Evolutionary conservation across 2,329 filamentous ascomycete genomes (phyloP), one percentile per base, ranked within the genome.

Genomic region (Ophiostoma quercus): DNA sequence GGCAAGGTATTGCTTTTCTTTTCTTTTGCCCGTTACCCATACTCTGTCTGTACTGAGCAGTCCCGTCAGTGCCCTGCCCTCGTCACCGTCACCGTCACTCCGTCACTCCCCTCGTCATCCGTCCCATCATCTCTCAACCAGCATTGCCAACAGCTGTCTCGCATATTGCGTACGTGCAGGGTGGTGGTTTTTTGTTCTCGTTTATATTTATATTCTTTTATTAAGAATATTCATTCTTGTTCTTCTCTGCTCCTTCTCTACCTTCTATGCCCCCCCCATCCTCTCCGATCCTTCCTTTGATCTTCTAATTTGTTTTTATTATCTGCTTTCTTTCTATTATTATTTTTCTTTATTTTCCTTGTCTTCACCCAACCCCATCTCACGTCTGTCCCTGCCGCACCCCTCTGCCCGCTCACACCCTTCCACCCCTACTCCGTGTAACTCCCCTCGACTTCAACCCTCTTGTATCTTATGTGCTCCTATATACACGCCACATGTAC

Each of bases 311-410:
- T 75, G 80, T 83, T 81, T 82, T 79, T 80, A 77, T 80, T 79
- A 81, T 80, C 79, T 79, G 78, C 1, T 7, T 47, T 47, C 16
- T 79, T 81, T 80, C 82, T 78, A 77, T 78, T 78, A 78, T 78
- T 77, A 25, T 9, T 22, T 11, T 16, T 19, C 16, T 57, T 25
- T 47, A 4, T 47, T 47, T 19, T n/a, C 39, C 1, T 41, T 41
- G 11, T 41, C 39, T 47, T 47, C 7, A 5, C 19, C 8, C 22
- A 29, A 25, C 41, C n/a, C 47, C 19, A 54, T 54, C 19, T 19
- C 32, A 22, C 65, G n/a, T 67, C 34, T 67, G 47, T 57, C 65
- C 47, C 66, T 39, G 54, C 32, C 19, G 22, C 39, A 57, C 57
- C 57, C 22, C 57, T 62, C 57, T 62, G 51, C 29, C 22, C 57